Base-by-base conservation (phyloP, 768 basidiomycete species). In the Basidioascus undulatus region DNA sequence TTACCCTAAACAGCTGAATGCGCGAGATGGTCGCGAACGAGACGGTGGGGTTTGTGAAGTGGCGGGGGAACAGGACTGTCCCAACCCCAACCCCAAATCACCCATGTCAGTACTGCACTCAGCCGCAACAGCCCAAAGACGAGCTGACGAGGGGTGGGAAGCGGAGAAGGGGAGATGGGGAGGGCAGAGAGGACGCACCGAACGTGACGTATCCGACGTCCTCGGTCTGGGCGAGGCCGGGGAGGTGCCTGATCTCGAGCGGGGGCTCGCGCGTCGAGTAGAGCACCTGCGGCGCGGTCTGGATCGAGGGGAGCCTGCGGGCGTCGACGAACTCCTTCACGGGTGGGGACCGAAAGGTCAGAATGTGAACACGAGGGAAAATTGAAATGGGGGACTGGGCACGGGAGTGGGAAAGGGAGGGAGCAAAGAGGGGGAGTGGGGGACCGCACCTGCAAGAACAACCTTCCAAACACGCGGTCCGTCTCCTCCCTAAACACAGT, bases 401-500 rank as follows among this genome's bases (percentile, higher is more conserved):
- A 20, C 5, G 9, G 20, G 12, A 6, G 21, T n/a, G 23, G 19
- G 27, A 20, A 32, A 39, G 2, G 18, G 11, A 19, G n/a, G 47
- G 60, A 38, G 6, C 28, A 12, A 3, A 10, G 7, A 37, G 28
- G 26, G 36, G 34, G 12, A 23, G 28, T 1, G 35, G 20, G 6
- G 16, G 19, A 46, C 55, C 47, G n/a, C 47, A 83, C 86, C 69
- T 96, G 92, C 40, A 98, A 61, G 65, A 98, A 98, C n/a, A 96
- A 77, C 57, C 84, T 87, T 12, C 92, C 92, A 57, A 83, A 83
- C 37, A 94, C 81, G 40, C 86, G 71, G 59, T 98, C 92, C 1
- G 89, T 92, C 59, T 98, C 92, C 53, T 96, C 92, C 49, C 76
- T 69, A 64, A 98, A 98, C 37, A 92, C 68, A 16, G 92, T 98